Base-by-base conservation (phyloP, 2,329 filamentous ascomycete genomes). In the Phaeosphaeria sp. region DNA sequence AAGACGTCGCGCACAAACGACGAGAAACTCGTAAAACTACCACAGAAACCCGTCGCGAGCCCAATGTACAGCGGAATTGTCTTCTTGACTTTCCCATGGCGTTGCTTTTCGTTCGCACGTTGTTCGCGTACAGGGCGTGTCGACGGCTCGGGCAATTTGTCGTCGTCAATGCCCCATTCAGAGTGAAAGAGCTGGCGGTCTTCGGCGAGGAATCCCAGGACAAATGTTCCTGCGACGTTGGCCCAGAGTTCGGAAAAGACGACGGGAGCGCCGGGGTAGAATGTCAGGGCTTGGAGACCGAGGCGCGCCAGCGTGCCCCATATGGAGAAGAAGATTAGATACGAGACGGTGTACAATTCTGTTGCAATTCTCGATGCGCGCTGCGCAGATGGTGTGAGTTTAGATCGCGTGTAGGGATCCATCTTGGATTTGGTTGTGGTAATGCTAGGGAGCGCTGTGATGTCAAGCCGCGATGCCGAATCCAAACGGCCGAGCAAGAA, bases 21-120 rank as follows among this genome's bases (percentile, higher is more conserved):
- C 0, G 93, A 96, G 77, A 97, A 97, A 10, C 90, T 93, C 0
- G 93, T 97, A 70, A 95, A 91, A 64, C 90, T 93, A 60, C 94
- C 92, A 69, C 92, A 96, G 76, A 95, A 95, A 11, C 90, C 94
- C 0, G 90, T 96, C 0, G 91, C 87, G 6, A 97, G 85, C 50
- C 91, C 93, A 57, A 96, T 90, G 72, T 96, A 97, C 0, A 97
- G 82, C 0, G 94, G 93, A 25, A 96, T 90, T 0, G 90, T 91
- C 80, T 96, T 96, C 74, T 97, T 97, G 23, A 75, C 82, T 70
- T 89, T 80, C 6, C 59, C 63, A 46, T 80, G 75, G 6, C 72
- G 67, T 0, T 70, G 71, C 55, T 72, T 75, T 7, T 85, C 66
- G n/a, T 83, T 84, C 4, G 46, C 33, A 5, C 42, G 48, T 10